phyloP scores from a whole-genome alignment of 2,329 filamentous ascomycete species.

The Sphaceloma murrayae region DNA sequence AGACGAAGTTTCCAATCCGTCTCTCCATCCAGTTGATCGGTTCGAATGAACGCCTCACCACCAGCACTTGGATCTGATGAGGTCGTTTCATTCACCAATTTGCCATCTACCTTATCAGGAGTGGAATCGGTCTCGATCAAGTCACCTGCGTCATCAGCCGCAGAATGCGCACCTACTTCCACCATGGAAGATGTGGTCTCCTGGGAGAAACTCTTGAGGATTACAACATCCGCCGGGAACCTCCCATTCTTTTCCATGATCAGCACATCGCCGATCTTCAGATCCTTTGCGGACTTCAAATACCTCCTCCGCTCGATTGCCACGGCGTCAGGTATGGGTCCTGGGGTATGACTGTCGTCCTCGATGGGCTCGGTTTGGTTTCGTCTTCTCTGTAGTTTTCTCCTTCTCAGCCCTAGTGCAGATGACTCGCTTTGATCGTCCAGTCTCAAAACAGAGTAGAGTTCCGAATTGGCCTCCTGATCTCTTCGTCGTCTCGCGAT shows the following conservation, averaged over 20 bases:
- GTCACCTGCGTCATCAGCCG: slow-evolving; percentile 26
- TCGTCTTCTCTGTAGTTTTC: slow-evolving; percentile 19
- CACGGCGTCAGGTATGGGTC: slow-evolving; percentile 31
- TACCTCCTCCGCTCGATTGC: slow-evolving; percentile 48
- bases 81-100: slow-evolving; percentile 27
- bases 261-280: slow-evolving; percentile 92
- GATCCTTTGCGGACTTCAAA: slow-evolving; percentile 70
- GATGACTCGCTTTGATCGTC: slow-evolving; percentile 37
- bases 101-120: slow-evolving; percentile 17
- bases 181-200: slow-evolving; percentile 36
- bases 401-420: slow-evolving; percentile 19
- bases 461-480: slow-evolving; percentile 87
- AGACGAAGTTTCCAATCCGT: slow-evolving; percentile 96
- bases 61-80: slow-evolving; percentile 36
- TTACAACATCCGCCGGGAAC: slow-evolving; percentile 87
- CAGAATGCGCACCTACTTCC: slow-evolving; percentile 27
- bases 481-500: slow-evolving; percentile 77
- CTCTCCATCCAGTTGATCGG: slow-evolving; percentile 93
- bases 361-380: slow-evolving; percentile 26
- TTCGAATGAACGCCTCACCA: slow-evolving; percentile 92
- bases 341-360: slow-evolving; percentile 47
- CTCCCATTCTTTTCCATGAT: slow-evolving; percentile 87
- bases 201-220: slow-evolving; percentile 67
- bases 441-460: slow-evolving; percentile 69
- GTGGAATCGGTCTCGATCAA: slow-evolving; percentile 25